Evolutionary conservation across 148 eudicot genomes (phyloP).

Genomic region (Diospyros kaki): DNA sequence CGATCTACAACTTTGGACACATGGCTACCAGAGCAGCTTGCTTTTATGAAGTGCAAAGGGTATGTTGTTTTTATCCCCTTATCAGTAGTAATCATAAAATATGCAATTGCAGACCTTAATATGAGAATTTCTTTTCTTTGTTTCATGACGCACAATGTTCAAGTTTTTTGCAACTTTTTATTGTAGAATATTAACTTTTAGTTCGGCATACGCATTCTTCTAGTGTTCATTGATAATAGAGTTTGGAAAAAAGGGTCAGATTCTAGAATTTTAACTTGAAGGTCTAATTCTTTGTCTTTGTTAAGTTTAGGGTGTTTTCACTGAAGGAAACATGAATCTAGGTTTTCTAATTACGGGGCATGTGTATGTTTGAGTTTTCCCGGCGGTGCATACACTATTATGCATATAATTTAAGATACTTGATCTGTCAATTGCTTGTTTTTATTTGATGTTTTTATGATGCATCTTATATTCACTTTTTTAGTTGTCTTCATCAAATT

Average conservation of each 20-base stretch:
- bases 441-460: no score
- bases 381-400: no score
- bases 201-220: background rate
- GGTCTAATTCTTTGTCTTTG: background rate
- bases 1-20: slow-evolving; percentile 71
- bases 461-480: no score
- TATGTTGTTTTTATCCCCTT: background rate
- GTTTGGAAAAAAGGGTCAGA: background rate
- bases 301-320: background rate
- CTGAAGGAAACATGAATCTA: background rate
- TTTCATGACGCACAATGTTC: background rate
- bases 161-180: background rate
- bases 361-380: no score
- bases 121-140: no score
- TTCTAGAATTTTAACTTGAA: background rate
- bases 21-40: slow-evolving; percentile 73
- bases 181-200: background rate
- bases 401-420: no score
- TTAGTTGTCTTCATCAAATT: no score
- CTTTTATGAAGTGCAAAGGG: slow-evolving; percentile 49
- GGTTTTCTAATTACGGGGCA: background rate
- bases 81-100: background rate
- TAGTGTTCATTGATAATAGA: background rate
- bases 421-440: no score
- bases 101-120: background rate